Evolutionary conservation across 1,284 basidiomycete species (phyloP).

Genomic region (Dichomitus squalens): DNA sequence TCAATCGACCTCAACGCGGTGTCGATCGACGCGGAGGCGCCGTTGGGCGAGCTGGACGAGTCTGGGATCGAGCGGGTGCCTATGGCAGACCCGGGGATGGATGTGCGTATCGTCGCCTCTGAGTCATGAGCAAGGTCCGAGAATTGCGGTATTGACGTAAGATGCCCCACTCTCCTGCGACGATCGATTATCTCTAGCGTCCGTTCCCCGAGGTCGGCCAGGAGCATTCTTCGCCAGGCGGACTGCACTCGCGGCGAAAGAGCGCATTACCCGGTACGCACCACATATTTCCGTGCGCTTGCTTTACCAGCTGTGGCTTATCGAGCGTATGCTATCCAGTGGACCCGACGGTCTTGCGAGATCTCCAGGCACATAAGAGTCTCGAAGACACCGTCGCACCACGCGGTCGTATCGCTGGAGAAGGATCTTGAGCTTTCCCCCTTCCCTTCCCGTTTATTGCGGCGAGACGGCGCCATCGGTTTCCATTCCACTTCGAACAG

Average conservation of each 20-base stretch:
- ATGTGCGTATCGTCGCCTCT: conserved; percentile 56
- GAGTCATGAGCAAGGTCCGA: conserved; percentile 23
- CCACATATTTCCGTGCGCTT: neutral
- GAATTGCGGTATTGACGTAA: conserved; percentile 26
- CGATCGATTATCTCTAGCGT: conserved; percentile 42
- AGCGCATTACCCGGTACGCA: conserved; percentile 81
- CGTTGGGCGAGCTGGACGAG: conserved; percentile 72
- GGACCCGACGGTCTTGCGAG: conserved; percentile 85
- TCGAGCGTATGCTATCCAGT: conserved; percentile 46
- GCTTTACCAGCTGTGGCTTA: neutral
- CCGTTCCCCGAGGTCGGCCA: conserved; percentile 61
- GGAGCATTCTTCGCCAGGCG: conserved; percentile 52
- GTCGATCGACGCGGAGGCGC: conserved; percentile 76
- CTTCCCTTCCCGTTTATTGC: no score
- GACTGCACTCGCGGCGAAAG: conserved; percentile 80
- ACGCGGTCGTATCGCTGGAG: conserved; percentile 15
- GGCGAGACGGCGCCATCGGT: no score
- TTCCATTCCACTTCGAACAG: conserved; percentile 17
- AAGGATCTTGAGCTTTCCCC: conserved; percentile 11
- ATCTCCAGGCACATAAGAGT: conserved; percentile 85
- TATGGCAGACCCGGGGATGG: conserved; percentile 86
- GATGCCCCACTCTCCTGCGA: conserved; percentile 17
- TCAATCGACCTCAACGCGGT: conserved; percentile 87
- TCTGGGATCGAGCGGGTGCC: conserved; percentile 85
- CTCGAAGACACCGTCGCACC: conserved; percentile 56